Base-by-base conservation (phyloP, 352 stramenopile genomes). In the Globisporangium viniferum region DNA sequence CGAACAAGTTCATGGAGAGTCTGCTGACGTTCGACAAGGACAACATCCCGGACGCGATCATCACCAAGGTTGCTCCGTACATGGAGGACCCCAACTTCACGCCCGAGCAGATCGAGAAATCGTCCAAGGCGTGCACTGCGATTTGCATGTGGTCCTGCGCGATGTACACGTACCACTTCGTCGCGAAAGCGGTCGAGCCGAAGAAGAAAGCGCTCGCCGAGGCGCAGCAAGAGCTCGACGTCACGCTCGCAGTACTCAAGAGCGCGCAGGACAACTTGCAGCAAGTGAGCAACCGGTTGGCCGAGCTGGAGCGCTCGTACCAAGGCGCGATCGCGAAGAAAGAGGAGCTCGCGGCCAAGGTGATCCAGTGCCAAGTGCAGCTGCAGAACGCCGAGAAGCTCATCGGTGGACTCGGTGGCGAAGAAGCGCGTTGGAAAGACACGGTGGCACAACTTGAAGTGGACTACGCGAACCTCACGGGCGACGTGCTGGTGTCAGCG, bases 1-100 rank as follows among this genome's bases (percentile, higher is more conserved):
- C 91, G 36, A 97, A 97, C 70, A 95, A 94, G 57, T 97, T 98
- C 64, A 86, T 98, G 77, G 84, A 97, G 54, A 94, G 83, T 24
- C 66, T 98, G 22, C 68, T 97, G 36, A 81, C 82, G 7, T 98
- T 97, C 56, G 92, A 98, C 75, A 98, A 98, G 69, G 92, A 98
- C 67, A 97, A 98, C 67, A 98, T 98, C 46, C 88, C 90, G 0
- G 90, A 97, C 60, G 82, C 82, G 8, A 95, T 97, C 64, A 91
- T 97, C 46, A 62, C 76, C 9, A 95, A 93, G 64, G 84, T 94
- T 2, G 64, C 76, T 0, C 84, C 89, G 0, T 97, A 93, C 71
- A 96, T 97, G 79, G 85, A 95, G 59, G 90, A 97, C 64, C 88
- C 88, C 1, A 95, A 96, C 62, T 97, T 97, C 64, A 97, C 88